Percentiles rank a stretch among this genome's conserved stretches.
Conservation (phyloP, 805 yeast species). For the Ogataea zsoltii region DNA sequence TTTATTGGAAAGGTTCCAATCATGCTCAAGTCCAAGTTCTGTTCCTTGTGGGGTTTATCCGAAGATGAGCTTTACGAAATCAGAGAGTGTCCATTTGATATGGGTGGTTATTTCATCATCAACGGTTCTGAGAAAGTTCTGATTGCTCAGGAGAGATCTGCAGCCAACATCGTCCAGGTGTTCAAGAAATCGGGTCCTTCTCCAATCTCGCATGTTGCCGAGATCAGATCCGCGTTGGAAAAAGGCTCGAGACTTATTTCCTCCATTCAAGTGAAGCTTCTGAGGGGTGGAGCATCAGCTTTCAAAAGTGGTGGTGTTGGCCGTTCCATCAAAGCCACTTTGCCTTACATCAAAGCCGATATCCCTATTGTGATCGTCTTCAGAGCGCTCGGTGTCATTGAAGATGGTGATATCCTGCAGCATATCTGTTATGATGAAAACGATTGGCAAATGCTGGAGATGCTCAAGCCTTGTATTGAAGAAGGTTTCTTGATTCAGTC, state of each 20-base stretch:
- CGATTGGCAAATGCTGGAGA: conserved; percentile 99
- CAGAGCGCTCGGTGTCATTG: conserved; percentile 97
- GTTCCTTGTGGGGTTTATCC: conserved; percentile 84
- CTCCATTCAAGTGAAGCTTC: conserved; percentile 88
- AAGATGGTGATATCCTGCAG: conserved; percentile 98
- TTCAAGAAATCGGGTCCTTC: conserved; percentile 97
- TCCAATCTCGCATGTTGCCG: conserved; percentile 94
- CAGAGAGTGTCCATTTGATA: conserved; percentile 98
- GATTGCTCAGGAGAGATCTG: conserved; percentile 98
- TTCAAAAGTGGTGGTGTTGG: conserved; percentile 54
- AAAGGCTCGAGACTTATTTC: conserved; percentile 95
- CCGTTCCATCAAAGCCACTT: conserved; percentile 89
- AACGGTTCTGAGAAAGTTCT: conserved; percentile 98
- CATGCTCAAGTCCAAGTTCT: conserved; percentile 95
- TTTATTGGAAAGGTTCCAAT: conserved; percentile 97
- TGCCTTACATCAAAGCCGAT: conserved; percentile 95
- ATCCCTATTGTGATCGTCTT: conserved; percentile 96
- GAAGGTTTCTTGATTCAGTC: conserved; percentile 98
- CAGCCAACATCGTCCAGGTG: conserved; percentile 98
- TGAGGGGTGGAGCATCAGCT: conserved; percentile 49
- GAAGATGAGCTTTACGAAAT: conserved; percentile 93
- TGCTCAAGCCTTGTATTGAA: conserved; percentile 98
- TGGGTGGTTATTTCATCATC: conserved; percentile 98
- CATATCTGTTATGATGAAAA: conserved; percentile 97
- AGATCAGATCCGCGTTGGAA: conserved; percentile 93